Base-by-base conservation (phyloP, 306 rosid species). In the Vachellia pachyceras region DNA sequence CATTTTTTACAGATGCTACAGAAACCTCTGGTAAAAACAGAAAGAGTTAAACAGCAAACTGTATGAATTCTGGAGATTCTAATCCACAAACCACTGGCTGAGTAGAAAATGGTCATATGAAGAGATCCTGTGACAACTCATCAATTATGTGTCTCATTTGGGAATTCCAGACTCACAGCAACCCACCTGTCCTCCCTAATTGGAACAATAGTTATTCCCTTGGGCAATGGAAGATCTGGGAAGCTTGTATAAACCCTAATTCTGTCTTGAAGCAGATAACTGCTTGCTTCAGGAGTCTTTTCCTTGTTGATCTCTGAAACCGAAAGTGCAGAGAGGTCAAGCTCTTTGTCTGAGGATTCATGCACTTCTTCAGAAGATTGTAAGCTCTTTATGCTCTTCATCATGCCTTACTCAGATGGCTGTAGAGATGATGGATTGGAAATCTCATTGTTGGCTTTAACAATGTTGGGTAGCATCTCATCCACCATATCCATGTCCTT, bases 111-210 rank as follows among this genome's bases (percentile, higher is more conserved):
- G 72, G 17, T 18, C 3, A 4, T 35, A 40, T 20, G 12, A 22
- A 4, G 54, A 69, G 15, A 18, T 69, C 47, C 11, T 54, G 50
- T n/a, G 50, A 41, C 18, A 18, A 4, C 22, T 22, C 18, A 23
- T 84, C 73, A 88, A 45, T 42, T 69, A 33, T n/a, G 36, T 68
- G 44, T 73, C 20, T 82, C 84, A 49, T 84, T 84, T 70, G 91
- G 90, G 74, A 87, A 87, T 69, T 83, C 77, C 75, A 83, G 65
- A 76, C 86, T 83, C 69, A 82, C 79, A 73, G 88, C 86, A 71
- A 88, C 83, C 89, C 90, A 85, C 77, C 80, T 79, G 55, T 72
- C 73, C 60, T 88, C 89, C 78, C 87, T 36, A 58, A 90, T 35
- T 29, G 90, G 90, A 20, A 88, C 42, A 55, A 88, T 68, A 13